phyloP scores from a whole-genome alignment of 1,284 basidiomycete genomes.

The Cryptococcus sp. region DNA sequence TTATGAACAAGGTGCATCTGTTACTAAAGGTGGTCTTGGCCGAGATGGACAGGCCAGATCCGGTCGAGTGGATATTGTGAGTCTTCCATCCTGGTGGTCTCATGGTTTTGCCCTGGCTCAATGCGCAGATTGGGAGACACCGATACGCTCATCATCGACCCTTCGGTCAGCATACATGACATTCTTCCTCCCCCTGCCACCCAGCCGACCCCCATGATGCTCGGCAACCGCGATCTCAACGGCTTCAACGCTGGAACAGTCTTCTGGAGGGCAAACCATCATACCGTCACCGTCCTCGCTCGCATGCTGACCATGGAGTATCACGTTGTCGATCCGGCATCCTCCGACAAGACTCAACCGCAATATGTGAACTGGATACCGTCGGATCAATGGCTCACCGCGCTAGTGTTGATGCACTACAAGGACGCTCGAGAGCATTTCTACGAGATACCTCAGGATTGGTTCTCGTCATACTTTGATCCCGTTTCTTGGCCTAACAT shows the following conservation, averaged over 20 bases:
- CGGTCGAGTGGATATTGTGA: constrained; percentile 5
- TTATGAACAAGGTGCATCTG: constrained; percentile 10
- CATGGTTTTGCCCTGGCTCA: too few species aligned
- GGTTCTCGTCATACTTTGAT: constrained; percentile 11
- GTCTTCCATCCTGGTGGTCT: too few species aligned
- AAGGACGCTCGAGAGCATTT: neutral
- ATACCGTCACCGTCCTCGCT: neutral
- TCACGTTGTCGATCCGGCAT: neutral
- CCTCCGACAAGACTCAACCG: neutral
- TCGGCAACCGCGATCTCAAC: constrained; percentile 8
- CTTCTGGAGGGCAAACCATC: constrained; percentile 1
- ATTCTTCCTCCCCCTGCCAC: constrained; percentile 3
- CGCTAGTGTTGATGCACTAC: constrained; percentile 2
- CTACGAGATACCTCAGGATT: constrained; percentile 12
- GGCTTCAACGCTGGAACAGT: constrained; percentile 11
- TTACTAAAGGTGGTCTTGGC: constrained; percentile 4
- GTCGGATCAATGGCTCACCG: constrained; percentile 3
- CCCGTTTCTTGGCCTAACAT: neutral
- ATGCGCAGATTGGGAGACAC: constrained; percentile 5
- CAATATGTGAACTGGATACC: neutral
- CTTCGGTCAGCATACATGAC: constrained; percentile 4
- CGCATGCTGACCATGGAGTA: constrained; percentile 1
- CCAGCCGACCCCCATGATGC: constrained; percentile 1
- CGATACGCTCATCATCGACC: constrained; percentile 9
- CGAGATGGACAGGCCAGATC: neutral